phyloP scores from a whole-genome alignment of 768 basidiomycete species.

The Cystobasidium onofrii region DNA sequence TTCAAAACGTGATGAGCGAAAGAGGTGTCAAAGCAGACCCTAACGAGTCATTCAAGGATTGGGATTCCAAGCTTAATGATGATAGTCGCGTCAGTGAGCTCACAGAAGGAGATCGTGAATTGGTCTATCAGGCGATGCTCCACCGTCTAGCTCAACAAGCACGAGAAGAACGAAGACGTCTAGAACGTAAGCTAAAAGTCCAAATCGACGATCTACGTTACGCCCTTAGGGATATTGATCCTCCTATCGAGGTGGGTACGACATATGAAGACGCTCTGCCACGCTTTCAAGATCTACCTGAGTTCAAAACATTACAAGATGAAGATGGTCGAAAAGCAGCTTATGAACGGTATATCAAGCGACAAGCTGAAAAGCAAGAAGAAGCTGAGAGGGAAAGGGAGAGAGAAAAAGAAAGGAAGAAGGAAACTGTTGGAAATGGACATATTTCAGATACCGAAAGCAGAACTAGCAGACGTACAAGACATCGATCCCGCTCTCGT shows the following conservation, averaged over 20 bases:
- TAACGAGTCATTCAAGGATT: constrained; percentile 63
- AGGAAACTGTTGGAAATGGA: not conserved
- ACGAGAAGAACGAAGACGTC: constrained; percentile 69
- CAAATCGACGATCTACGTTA: constrained; percentile 92
- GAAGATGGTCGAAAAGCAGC: constrained; percentile 74
- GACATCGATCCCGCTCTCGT: not conserved
- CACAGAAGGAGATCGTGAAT: constrained; percentile 43
- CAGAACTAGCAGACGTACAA: constrained; percentile 3
- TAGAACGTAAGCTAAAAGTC: constrained; percentile 75
- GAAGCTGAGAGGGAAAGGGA: not conserved
- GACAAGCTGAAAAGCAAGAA: constrained; percentile 43
- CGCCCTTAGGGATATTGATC: constrained; percentile 79
- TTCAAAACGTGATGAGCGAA: constrained; percentile 47
- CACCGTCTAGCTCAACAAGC: constrained; percentile 63
- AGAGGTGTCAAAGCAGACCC: constrained; percentile 51
- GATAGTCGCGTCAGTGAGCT: constrained; percentile 54
- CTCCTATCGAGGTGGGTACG: constrained; percentile 65
- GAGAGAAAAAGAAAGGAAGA: constrained; percentile 23
- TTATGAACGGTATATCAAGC: constrained; percentile 76
- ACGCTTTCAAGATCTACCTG: constrained; percentile 68
- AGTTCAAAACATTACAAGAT: constrained; percentile 75
- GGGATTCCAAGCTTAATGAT: constrained; percentile 54
- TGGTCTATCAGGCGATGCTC: constrained; percentile 55
- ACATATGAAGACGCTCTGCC: constrained; percentile 74
- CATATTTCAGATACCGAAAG: constrained; percentile 13